Base-by-base conservation (phyloP, 2,329 filamentous ascomycete species). In the Fusarium tricinctum region DNA sequence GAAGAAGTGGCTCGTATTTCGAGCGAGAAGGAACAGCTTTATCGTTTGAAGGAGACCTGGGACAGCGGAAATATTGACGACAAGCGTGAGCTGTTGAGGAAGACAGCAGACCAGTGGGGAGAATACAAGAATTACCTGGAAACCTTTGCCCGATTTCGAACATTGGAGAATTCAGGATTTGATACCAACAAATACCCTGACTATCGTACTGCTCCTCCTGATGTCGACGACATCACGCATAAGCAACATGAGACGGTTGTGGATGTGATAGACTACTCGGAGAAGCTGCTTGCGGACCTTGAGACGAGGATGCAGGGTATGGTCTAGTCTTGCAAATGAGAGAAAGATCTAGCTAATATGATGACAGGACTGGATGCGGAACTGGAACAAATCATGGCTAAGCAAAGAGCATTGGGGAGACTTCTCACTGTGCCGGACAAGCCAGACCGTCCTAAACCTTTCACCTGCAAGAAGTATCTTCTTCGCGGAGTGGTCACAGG, bases 401-500 rank as follows among this genome's bases (percentile, higher is more conserved):
- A 77, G 51, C 78, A 81, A 42, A 73, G 78, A 42, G 78, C 78
- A n/a, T 66, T 83, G 8, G 78, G 80, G 22, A 75, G 57, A 35
- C 74, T 83, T n/a, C 72, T 82, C 15, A 82, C 81, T 4, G 70
- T 76, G 8, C 80, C 81, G 2, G 68, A 80, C 51, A 81, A 81
- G 61, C 64, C 71, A 39, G 77, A 75, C 19, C 75, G 80, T 6
- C 72, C 77, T 17, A 73, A 71, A 28, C 79, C 81, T 13, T 79
- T 83, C 75, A 74, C 69, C 4, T 81, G 80, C 73, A 81, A 83
- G 50, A 82, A 79, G 57, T 87, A 85, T 58, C 76, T 81, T 2
- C 80, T 88, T 6, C 83, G 85, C 35, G 86, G 86, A 26, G 80
- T 88, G 22, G 83, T 81, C 15, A 83, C 82, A 14, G 79, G 79